These are phyloP conservation scores for Dactylonectria macrodidyma DNA, from an alignment of 2,329 filamentous ascomycete genomes.

Conservation along the genomic window DNA sequence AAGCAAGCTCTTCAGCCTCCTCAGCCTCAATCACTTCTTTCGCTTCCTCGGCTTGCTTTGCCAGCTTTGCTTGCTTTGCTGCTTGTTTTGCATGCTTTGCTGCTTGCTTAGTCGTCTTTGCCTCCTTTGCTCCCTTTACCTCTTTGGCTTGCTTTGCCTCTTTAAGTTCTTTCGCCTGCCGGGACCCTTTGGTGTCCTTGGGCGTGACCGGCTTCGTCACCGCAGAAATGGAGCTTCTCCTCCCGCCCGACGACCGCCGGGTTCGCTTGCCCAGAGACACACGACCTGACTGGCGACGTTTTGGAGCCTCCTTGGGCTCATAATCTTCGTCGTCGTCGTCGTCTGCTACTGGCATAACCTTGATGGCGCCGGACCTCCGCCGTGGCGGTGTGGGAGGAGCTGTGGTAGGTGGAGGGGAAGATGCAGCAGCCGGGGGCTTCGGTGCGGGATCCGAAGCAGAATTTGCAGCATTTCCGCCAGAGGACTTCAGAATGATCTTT, in stretches of 20 bases:
- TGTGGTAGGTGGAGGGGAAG: conserved; percentile 41
- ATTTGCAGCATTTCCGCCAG: conserved; percentile 49
- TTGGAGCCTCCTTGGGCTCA: conserved; percentile 55
- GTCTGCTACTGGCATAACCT: conserved; percentile 50
- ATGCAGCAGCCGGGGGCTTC: conserved; percentile 42
- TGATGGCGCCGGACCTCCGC: conserved; percentile 44
- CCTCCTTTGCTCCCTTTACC: conserved; percentile 24
- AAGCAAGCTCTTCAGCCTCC: conserved; percentile 36
- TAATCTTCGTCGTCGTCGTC: conserved; percentile 62
- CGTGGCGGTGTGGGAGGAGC: conserved; percentile 47
- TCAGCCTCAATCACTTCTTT: too few relatives aligned
- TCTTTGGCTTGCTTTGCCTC: conserved; percentile 29
- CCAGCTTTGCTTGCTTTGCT: conserved; percentile 28
- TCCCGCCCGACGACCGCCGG: conserved; percentile 43
- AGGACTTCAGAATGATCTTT: conserved; percentile 64
- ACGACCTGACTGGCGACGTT: conserved; percentile 53
- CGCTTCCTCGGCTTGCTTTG: too few relatives aligned
- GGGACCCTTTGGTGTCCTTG: conserved; percentile 35
- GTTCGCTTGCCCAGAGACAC: conserved; percentile 50
- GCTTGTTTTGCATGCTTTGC: conserved; percentile 35
- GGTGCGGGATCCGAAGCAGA: conserved; percentile 41
- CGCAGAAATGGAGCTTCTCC: conserved; percentile 40
- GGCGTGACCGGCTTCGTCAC: conserved; percentile 40
- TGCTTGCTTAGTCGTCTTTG: conserved; percentile 25
- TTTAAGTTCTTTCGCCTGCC: conserved; percentile 30